Conservation (phyloP, 2,329 filamentous ascomycete genomes). For the Trichocomaceae sp. region DNA sequence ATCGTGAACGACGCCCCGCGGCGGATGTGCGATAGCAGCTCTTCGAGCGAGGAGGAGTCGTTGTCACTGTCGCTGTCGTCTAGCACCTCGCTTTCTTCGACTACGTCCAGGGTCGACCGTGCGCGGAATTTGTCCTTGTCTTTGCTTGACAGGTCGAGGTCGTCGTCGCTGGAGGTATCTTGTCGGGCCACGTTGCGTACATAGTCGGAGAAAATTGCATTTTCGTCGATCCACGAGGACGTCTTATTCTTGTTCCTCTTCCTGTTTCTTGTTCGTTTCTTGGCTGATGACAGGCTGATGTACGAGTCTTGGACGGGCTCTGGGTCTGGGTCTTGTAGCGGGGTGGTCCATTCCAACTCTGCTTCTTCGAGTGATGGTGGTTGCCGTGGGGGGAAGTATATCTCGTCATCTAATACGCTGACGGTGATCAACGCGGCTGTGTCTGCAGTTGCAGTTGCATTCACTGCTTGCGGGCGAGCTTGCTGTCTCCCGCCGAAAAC, state of each 20-base stretch:
- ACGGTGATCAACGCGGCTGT: not conserved
- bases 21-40: slow-evolving; percentile 11
- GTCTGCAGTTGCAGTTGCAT: not conserved
- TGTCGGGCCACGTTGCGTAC: slow-evolving; percentile 31
- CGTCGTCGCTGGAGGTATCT: slow-evolving; percentile 16
- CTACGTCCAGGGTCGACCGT: not conserved
- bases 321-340: not conserved
- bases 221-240: slow-evolving; percentile 39
- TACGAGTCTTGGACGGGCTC: slow-evolving; percentile 1
- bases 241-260: not conserved
- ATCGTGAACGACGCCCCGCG: not conserved
- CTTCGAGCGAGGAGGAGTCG: slow-evolving; percentile 43
- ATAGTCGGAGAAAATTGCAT: slow-evolving; percentile 32
- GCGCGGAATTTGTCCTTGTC: slow-evolving; percentile 13
- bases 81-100: not conserved
- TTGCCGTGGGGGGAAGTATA: not conserved
- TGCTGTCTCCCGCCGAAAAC: slow-evolving; percentile 30
- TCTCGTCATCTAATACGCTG: slow-evolving; percentile 3
- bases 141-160: slow-evolving; percentile 18
- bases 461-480: not conserved
- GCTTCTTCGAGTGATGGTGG: not conserved
- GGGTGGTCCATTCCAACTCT: not conserved
- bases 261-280: not conserved
- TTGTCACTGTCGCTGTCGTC: slow-evolving; percentile 14
- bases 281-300: not conserved